Evolutionary conservation across 345 rosid species (phyloP).

Genomic region (Euphorbia lathyris): DNA sequence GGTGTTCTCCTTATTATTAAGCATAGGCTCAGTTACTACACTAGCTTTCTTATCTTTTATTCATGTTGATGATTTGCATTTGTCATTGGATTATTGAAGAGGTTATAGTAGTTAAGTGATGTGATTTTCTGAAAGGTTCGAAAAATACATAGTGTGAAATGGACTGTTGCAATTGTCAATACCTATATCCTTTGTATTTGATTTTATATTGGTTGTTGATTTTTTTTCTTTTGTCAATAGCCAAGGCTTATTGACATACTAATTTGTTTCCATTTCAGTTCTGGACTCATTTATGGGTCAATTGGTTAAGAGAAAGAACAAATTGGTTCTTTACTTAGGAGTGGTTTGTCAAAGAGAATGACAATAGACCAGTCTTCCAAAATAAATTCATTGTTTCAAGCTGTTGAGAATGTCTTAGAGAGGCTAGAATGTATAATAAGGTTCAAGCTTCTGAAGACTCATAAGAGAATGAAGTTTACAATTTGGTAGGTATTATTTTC

Average conservation of each 20-base stretch:
- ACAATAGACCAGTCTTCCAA: slow-evolving; percentile 51
- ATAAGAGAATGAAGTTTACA: slow-evolving; percentile 77
- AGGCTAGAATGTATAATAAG: slow-evolving; percentile 58
- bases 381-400: slow-evolving; percentile 62
- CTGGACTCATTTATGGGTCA: too few relatives aligned
- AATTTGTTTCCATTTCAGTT: too few relatives aligned
- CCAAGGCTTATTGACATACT: too few relatives aligned
- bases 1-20: background rate
- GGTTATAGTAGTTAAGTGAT: background rate
- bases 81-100: background rate
- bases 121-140: background rate
- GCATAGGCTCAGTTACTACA: background rate
- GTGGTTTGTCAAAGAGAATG: slow-evolving; percentile 80
- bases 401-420: slow-evolving; percentile 82
- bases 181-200: background rate
- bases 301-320: slow-evolving; percentile 86
- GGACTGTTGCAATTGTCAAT: background rate
- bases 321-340: slow-evolving; percentile 75
- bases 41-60: background rate
- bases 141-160: background rate
- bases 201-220: background rate
- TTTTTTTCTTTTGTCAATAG: too few relatives aligned
- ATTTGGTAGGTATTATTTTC: slow-evolving; percentile 55
- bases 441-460: slow-evolving; percentile 35
- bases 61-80: background rate